phyloP scores from a whole-genome alignment of 148 eudicot species.

The Selenicereus undatus region DNA sequence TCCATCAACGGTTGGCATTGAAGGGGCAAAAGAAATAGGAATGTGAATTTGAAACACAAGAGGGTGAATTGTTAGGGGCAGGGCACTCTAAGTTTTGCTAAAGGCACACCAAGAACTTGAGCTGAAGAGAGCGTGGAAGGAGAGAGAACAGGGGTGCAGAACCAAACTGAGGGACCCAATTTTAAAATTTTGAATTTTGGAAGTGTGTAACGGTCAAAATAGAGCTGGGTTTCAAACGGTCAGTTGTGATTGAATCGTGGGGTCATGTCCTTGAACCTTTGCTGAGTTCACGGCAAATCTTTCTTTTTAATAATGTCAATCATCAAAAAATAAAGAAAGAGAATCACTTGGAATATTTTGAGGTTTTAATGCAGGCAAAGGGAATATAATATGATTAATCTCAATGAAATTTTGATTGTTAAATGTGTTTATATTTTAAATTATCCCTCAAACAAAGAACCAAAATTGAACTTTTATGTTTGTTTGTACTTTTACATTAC shows the following conservation, averaged over 20 bases:
- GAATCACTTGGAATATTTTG: neutral
- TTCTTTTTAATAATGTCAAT: constrained; percentile 7
- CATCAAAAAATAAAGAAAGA: neutral
- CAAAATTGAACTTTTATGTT: constrained; percentile 5
- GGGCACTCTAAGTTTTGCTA: neutral
- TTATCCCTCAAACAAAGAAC: neutral
- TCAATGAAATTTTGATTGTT: neutral
- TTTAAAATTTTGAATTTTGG: constrained; percentile 18
- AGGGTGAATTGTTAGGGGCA: neutral
- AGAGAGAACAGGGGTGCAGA: constrained; percentile 15
- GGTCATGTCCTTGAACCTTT: constrained; percentile 28
- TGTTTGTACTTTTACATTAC: constrained; percentile 13
- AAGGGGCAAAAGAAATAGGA: neutral
- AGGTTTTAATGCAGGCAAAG: constrained; percentile 12
- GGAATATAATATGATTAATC: constrained; percentile 10
- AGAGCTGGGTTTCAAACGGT: constrained; percentile 20
- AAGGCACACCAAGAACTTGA: neutral
- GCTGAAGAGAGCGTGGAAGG: neutral
- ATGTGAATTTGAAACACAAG: constrained; percentile 8
- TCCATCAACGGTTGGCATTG: constrained; percentile 31
- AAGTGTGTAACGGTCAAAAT: constrained; percentile 51
- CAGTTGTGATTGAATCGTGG: constrained; percentile 29
- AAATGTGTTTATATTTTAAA: neutral
- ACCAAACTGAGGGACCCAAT: neutral
- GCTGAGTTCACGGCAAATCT: constrained; percentile 19